Percentiles rank a stretch among this genome's conserved stretches.
phyloP scores from a whole-genome alignment of 192 early-diverging fungal genomes.

The Chytriomyces confervae region DNA sequence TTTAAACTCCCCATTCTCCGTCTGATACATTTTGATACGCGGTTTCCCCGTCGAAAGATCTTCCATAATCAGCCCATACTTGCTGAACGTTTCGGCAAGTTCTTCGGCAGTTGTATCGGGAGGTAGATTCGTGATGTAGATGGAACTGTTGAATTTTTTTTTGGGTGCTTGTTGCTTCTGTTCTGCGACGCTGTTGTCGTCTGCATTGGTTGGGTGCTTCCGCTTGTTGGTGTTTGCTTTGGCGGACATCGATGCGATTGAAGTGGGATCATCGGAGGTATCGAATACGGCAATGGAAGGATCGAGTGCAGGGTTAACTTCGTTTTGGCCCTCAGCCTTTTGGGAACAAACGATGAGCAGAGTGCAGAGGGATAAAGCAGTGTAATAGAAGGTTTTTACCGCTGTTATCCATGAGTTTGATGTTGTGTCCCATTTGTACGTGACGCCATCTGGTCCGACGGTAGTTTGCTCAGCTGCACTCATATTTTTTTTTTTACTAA shows the following conservation, averaged over 20 bases:
- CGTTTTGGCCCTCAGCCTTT: neutral
- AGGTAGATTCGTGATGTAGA: slow-evolving; percentile 89
- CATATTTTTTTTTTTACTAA: neutral
- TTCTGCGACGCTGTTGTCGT: slow-evolving; percentile 15
- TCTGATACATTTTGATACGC: slow-evolving; percentile 87
- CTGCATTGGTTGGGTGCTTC: neutral
- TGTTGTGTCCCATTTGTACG: neutral
- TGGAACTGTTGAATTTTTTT: slow-evolving; percentile 74
- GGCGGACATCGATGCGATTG: neutral
- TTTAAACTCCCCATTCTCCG: slow-evolving; percentile 71
- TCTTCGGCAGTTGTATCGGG: slow-evolving; percentile 80
- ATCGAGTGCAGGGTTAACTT: slow-evolving; percentile 17
- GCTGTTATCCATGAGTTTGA: neutral
- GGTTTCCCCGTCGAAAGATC: slow-evolving; percentile 71
- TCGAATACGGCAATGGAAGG: slow-evolving; percentile 12
- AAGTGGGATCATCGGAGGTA: slow-evolving; percentile 6
- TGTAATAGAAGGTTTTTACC: neutral
- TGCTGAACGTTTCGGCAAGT: slow-evolving; percentile 72
- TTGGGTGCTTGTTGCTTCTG: slow-evolving; percentile 24
- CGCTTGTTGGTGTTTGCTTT: slow-evolving; percentile 19
- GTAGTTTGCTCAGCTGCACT: neutral
- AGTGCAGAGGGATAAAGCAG: neutral
- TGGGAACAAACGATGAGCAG: neutral
- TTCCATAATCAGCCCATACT: slow-evolving; percentile 83
- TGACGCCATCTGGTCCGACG: neutral